Evolutionary conservation across 2,329 filamentous ascomycete species (phyloP), one percentile per base, ranked within the genome.

Genomic region (Fusarium siculi): DNA sequence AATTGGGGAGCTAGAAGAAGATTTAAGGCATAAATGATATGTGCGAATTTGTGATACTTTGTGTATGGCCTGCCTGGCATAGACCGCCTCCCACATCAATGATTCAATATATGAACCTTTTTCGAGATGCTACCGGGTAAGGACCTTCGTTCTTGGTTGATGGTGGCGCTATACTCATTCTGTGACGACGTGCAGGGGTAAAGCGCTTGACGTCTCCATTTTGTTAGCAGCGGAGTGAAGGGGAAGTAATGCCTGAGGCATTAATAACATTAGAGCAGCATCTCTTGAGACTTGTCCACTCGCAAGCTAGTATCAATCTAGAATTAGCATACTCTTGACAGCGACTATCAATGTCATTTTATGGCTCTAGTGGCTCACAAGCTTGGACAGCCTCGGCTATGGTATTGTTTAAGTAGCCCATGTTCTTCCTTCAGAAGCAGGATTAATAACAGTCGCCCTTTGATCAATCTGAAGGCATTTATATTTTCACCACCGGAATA

Each of bases 251-350:
- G 43, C 43, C 43, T 44, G 43, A 44, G 43, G 43, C 43, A 9
- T 1, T 5, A 21, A 0, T 32, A 12, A 14, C 11, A 32, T 7
- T 7, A 44, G 42, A 44, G 23, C 25, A 25, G 3, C 16, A 25
- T 19, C 43, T 19, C 25, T 36, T 25, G 25, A 25, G 25, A 25
- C 25, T 25, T 25, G 25, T 25, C 25, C 25, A 44, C 53, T 56
- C 53, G 53, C 53, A 56, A 56, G 39, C 53, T 56, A 56, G 53
- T 56, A 44, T 44, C 30, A 34, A 56, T 56, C 1, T n/a, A 43
- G 53, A 43, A 14, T 47, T 47, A 47, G 44, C 12, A 47, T 16
- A 30, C 19, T 10, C 9, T 2, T 1, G 0, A 4, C 25, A 7
- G 11, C 6, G 25, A 10, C 9, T 30, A 47, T 28, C 44, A 28